phyloP scores from a whole-genome alignment of 139 green algal species.

The Volvox reticuliferus region DNA sequence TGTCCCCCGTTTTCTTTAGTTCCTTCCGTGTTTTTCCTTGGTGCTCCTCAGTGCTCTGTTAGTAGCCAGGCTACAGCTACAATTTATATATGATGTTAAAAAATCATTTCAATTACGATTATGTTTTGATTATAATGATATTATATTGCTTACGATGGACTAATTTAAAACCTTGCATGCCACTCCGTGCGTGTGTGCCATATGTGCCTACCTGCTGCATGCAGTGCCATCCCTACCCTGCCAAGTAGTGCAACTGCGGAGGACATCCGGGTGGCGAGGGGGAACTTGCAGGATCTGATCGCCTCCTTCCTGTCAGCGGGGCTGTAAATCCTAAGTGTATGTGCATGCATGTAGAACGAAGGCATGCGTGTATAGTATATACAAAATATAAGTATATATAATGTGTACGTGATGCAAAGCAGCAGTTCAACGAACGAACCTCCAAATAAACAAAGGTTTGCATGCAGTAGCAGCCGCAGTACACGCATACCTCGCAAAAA shows the following conservation, averaged over 20 bases:
- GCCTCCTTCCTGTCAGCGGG: constrained; percentile 41
- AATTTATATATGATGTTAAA: not conserved
- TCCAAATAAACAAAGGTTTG: no score
- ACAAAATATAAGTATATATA: no score
- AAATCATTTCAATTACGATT: not conserved
- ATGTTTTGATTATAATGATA: not conserved
- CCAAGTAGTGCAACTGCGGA: not conserved
- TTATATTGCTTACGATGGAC: not conserved
- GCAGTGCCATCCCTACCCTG: constrained; percentile 16
- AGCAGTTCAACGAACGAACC: no score
- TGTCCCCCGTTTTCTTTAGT: not conserved
- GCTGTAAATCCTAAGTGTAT: not conserved
- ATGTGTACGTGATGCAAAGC: no score
- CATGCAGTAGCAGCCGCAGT: no score
- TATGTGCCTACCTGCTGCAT: not conserved
- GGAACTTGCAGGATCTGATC: constrained; percentile 20
- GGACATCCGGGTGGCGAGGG: not conserved
- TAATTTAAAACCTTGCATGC: no score
- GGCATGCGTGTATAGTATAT: no score
- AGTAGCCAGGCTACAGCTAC: not conserved
- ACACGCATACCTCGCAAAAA: no score
- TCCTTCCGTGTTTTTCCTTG: not conserved
- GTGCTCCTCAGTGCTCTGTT: not conserved
- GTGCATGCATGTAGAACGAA: no score
- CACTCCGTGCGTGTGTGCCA: not conserved